Percentiles rank a stretch among this genome's conserved stretches.
Conservation (phyloP, 139 green algal species). For the Chlamydomonas sphaeroides region DNA sequence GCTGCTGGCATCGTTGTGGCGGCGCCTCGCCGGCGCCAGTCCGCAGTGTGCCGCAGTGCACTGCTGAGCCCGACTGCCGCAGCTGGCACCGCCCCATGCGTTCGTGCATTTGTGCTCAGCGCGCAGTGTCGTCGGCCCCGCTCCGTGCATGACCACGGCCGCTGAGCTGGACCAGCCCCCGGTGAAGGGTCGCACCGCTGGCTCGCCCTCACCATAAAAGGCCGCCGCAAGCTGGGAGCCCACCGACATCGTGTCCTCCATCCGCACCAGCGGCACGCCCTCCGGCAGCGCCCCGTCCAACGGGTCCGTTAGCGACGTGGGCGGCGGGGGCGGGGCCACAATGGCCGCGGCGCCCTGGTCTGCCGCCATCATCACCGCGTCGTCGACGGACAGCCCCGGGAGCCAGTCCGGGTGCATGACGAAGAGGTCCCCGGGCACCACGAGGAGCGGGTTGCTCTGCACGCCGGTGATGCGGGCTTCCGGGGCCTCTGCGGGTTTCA, state of each 20-base stretch:
- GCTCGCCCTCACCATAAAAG: slow-evolving; percentile 72
- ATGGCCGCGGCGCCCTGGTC: slow-evolving; percentile 45
- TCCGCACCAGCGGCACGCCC: slow-evolving; percentile 55
- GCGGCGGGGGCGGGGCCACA: slow-evolving; percentile 4
- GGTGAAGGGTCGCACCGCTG: no score
- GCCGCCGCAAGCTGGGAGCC: slow-evolving; percentile 61
- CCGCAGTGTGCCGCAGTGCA: no score
- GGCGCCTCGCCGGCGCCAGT: no score
- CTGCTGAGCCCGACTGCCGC: not conserved
- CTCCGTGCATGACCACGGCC: no score
- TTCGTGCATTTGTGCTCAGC: not conserved
- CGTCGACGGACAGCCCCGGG: not conserved
- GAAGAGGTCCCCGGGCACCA: slow-evolving; percentile 12
- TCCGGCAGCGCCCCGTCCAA: no score
- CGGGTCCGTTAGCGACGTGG: no score
- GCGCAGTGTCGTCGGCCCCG: no score
- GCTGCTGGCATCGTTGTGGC: no score
- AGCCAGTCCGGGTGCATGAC: slow-evolving; percentile 27
- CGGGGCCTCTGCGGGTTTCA: no score
- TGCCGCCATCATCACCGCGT: slow-evolving; percentile 17
- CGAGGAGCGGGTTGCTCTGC: slow-evolving; percentile 41
- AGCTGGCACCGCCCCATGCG: not conserved
- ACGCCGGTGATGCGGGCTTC: slow-evolving; percentile 51
- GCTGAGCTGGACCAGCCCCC: no score
- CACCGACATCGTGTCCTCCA: slow-evolving; percentile 54